phyloP scores from a whole-genome alignment of 805 yeast species.

The Myxozyma kluyveri region DNA sequence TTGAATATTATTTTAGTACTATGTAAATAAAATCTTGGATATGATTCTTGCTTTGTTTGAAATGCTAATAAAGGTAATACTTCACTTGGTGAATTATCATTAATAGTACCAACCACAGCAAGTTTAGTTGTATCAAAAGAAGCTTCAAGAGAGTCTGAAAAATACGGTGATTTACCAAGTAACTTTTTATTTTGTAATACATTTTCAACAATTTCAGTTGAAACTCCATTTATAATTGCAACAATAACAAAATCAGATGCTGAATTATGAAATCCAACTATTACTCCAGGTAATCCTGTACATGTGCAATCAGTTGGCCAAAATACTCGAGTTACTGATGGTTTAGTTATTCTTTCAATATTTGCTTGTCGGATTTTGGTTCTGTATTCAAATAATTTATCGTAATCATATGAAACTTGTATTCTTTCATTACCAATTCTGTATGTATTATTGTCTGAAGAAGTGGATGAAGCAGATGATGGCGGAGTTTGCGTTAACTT shows the following conservation, averaged over 20 bases:
- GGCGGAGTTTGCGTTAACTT: not conserved
- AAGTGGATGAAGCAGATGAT: too few species aligned
- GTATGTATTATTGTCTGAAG: not conserved
- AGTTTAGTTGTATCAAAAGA: constrained; percentile 15
- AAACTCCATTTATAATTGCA: constrained; percentile 1
- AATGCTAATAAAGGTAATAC: constrained; percentile 8
- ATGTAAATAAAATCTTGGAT: constrained; percentile 3
- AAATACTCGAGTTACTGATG: constrained; percentile 20
- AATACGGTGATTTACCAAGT: not conserved
- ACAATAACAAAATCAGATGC: constrained; percentile 26
- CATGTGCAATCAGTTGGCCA: constrained; percentile 29
- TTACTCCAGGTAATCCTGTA: constrained; percentile 10
- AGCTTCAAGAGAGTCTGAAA: not conserved
- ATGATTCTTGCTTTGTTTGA: not conserved
- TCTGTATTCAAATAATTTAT: constrained; percentile 13
- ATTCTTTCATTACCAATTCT: constrained; percentile 1
- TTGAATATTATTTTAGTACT: not conserved
- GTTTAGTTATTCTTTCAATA: not conserved
- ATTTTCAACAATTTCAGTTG: not conserved
- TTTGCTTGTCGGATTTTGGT: not conserved
- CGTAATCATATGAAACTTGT: constrained; percentile 9
- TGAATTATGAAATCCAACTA: constrained; percentile 31
- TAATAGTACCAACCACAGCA: constrained; percentile 21
- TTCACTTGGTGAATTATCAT: not conserved
- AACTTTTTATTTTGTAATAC: not conserved